Evolutionary conservation across 148 eudicot species (phyloP).

Genomic region (Rhododendron griersonianum): DNA sequence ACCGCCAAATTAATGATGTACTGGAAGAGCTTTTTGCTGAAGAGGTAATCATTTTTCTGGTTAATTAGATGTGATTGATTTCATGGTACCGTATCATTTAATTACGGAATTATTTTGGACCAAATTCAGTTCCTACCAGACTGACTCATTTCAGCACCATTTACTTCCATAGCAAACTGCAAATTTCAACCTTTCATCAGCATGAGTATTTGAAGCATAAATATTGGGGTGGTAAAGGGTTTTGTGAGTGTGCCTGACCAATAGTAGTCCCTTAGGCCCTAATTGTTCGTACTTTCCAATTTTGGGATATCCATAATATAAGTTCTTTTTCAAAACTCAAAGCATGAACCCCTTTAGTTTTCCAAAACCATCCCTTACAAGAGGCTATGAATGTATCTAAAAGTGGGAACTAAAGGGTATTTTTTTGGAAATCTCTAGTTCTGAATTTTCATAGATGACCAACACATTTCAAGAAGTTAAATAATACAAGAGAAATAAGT

Average conservation of each 20-base stretch:
- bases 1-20: constrained; percentile 58
- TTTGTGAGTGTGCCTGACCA: neutral
- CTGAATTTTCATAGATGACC: neutral
- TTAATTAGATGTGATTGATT: neutral
- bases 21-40: constrained; percentile 61
- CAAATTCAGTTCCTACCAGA: neutral
- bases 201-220: neutral
- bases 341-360: neutral
- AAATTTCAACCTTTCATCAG: neutral
- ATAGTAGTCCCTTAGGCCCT: neutral
- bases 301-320: neutral
- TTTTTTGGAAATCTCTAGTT: neutral
- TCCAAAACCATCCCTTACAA: neutral
- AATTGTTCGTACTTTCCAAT: neutral
- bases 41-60: constrained; percentile 31
- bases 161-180: neutral
- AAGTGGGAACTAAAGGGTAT: neutral
- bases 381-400: neutral
- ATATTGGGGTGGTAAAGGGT: neutral
- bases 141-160: neutral
- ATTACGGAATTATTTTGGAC: neutral
- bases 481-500: neutral
- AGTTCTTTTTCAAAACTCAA: neutral
- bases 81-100: neutral
- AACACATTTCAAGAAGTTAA: neutral